Evolutionary conservation across 1,139 yeast genomes (phyloP).

Genomic region (Kodamaea derodonti): DNA sequence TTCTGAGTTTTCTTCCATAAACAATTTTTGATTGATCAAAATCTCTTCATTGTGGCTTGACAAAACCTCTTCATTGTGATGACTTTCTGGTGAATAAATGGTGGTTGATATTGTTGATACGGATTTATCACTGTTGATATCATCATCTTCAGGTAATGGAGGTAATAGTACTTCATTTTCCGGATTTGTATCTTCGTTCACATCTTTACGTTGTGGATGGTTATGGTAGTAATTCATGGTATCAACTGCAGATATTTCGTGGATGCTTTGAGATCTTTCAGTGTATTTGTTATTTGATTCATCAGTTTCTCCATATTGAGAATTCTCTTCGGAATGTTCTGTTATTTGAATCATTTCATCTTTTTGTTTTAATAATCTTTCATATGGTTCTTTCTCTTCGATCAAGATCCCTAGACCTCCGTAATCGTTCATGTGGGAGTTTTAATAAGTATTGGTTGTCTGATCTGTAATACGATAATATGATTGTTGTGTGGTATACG

Average conservation of each 20-base stretch:
- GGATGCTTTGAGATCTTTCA: not conserved
- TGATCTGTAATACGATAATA: too few relatives aligned
- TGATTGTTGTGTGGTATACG: too few relatives aligned
- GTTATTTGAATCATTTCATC: not conserved
- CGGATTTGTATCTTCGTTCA: constrained; percentile 1
- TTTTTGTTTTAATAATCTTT: constrained; percentile 1
- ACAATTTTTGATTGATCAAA: not conserved
- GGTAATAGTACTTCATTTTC: constrained; percentile 32
- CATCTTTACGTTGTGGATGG: not conserved
- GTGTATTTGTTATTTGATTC: not conserved
- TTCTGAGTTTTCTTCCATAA: not conserved
- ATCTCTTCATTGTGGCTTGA: not conserved
- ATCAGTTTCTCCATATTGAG: not conserved
- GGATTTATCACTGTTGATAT: constrained; percentile 8
- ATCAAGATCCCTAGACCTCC: constrained; percentile 15
- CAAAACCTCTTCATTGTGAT: not conserved
- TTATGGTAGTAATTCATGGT: not conserved
- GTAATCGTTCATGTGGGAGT: constrained; percentile 9
- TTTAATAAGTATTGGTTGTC: too few relatives aligned
- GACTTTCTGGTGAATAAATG: not conserved
- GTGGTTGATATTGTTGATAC: constrained; percentile 2
- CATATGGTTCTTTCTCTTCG: constrained; percentile 12
- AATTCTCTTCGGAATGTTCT: not conserved
- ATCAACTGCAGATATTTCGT: not conserved
- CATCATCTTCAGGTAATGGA: constrained; percentile 31